Percentiles rank a stretch among this genome's conserved stretches.
phyloP scores from a whole-genome alignment of 352 stramenopile genomes.

The Globisporangium mamillatum region DNA sequence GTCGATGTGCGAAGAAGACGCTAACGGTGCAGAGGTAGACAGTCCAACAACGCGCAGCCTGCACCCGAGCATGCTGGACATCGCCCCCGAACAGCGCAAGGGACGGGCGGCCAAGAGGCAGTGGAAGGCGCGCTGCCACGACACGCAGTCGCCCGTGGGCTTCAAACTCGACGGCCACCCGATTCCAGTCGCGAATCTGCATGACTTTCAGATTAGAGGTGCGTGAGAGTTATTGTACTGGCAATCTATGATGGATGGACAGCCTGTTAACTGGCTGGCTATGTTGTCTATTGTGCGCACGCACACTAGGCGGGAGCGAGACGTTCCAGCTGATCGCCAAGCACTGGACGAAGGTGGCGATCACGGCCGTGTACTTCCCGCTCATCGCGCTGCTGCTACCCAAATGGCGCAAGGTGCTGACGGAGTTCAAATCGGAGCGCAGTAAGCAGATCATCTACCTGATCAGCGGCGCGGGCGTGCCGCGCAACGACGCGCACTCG shows the following conservation, averaged over 20 bases:
- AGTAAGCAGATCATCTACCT: constrained; percentile 94
- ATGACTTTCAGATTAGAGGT: constrained; percentile 67
- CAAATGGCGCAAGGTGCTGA: constrained; percentile 87
- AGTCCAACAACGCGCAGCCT: constrained; percentile 56
- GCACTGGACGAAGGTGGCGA: constrained; percentile 63
- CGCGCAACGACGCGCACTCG: constrained; percentile 91
- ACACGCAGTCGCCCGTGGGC: constrained; percentile 74
- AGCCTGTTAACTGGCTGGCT: no score
- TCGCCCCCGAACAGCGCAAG: constrained; percentile 20
- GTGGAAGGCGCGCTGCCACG: constrained; percentile 53
- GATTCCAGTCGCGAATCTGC: constrained; percentile 49
- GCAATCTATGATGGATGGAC: no score
- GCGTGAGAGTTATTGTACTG: not conserved
- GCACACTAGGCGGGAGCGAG: constrained; percentile 36
- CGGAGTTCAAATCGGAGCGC: constrained; percentile 71
- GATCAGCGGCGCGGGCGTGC: constrained; percentile 94
- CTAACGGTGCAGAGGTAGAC: constrained; percentile 22
- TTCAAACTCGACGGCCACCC: constrained; percentile 63
- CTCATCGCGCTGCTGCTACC: constrained; percentile 93
- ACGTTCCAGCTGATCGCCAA: constrained; percentile 55
- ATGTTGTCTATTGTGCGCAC: no score
- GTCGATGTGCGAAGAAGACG: constrained; percentile 3
- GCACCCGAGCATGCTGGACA: constrained; percentile 65
- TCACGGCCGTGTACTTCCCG: constrained; percentile 94
- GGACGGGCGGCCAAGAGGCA: constrained; percentile 24